Evolutionary conservation across 495 filamentous ascomycete species (phyloP).

Genomic region (Sphaerosporella brunnea): DNA sequence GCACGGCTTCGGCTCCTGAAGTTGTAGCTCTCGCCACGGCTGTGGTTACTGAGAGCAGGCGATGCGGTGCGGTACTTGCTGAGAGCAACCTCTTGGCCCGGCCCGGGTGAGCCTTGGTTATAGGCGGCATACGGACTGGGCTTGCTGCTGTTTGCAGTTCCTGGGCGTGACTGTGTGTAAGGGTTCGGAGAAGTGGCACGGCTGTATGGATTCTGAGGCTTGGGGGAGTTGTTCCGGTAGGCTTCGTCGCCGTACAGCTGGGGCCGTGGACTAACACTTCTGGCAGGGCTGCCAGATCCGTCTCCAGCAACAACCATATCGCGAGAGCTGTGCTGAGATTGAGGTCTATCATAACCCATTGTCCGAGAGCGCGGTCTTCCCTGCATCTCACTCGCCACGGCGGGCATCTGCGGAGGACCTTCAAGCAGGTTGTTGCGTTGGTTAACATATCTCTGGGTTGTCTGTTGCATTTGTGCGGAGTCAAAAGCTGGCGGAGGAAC

Average conservation of each 20-base stretch:
- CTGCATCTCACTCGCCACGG: slow-evolving; percentile 21
- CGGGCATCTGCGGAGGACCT: slow-evolving; percentile 28
- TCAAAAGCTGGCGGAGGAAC: slow-evolving; percentile 86
- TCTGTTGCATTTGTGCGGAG: slow-evolving; percentile 79
- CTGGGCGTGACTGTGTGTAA: slow-evolving; percentile 23
- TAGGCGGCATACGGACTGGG: slow-evolving; percentile 21
- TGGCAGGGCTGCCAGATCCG: slow-evolving; percentile 27
- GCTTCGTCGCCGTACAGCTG: slow-evolving; percentile 24
- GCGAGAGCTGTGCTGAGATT: slow-evolving; percentile 20
- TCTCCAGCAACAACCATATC: slow-evolving; percentile 29
- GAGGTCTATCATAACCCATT: slow-evolving; percentile 18
- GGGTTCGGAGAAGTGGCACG: slow-evolving; percentile 22
- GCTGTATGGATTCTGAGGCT: slow-evolving; percentile 19
- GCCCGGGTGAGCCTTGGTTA: slow-evolving; percentile 20
- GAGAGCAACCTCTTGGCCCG: slow-evolving; percentile 21
- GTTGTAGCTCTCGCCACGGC: slow-evolving; percentile 35
- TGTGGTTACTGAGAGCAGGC: slow-evolving; percentile 21
- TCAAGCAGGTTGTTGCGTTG: slow-evolving; percentile 70
- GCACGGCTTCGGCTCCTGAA: slow-evolving; percentile 29
- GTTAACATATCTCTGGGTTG: slow-evolving; percentile 67
- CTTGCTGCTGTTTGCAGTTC: slow-evolving; percentile 19
- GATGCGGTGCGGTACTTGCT: slow-evolving; percentile 19
- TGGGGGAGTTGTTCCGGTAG: slow-evolving; percentile 19
- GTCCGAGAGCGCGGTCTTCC: slow-evolving; percentile 25
- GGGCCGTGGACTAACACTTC: slow-evolving; percentile 41